These are phyloP conservation scores for Calonectria pteridis DNA, from an alignment of 2,329 filamentous ascomycete species.

Conservation along the genomic window DNA sequence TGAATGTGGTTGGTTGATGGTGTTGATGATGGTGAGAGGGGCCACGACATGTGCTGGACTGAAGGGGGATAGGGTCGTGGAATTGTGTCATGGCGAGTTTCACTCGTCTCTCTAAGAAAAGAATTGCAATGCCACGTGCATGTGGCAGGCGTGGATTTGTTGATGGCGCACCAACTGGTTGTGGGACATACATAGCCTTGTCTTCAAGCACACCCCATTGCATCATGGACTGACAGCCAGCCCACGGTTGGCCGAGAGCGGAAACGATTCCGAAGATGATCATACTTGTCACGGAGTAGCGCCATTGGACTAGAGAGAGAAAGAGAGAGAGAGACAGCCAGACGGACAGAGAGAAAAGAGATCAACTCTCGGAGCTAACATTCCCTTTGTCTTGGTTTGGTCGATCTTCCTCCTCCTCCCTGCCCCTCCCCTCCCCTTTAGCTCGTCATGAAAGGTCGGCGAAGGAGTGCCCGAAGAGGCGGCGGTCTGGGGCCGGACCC, in stretches of 20 bases:
- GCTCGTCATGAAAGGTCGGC: neutral
- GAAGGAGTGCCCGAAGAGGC: neutral
- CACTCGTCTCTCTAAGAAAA: neutral
- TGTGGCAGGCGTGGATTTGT: neutral
- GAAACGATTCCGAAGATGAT: conserved; percentile 14
- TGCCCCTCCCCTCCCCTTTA: neutral
- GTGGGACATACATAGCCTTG: neutral
- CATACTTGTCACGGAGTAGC: neutral
- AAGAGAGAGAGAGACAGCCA: too few relatives aligned
- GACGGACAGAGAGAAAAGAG: neutral
- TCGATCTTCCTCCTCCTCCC: neutral
- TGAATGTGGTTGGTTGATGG: conserved; percentile 6
- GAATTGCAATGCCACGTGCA: neutral
- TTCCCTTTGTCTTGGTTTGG: neutral
- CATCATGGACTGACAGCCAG: neutral
- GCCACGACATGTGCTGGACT: neutral
- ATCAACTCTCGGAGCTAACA: neutral
- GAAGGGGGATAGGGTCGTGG: neutral
- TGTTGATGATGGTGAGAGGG: neutral
- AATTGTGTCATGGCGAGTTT: neutral
- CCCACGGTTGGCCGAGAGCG: neutral
- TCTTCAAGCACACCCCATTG: neutral
- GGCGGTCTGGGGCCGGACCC: neutral
- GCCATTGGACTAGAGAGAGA: neutral
- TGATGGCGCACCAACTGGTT: neutral